Base-by-base conservation (phyloP, 176 grass and related monocot species). In the Oryza rufipogon region DNA sequence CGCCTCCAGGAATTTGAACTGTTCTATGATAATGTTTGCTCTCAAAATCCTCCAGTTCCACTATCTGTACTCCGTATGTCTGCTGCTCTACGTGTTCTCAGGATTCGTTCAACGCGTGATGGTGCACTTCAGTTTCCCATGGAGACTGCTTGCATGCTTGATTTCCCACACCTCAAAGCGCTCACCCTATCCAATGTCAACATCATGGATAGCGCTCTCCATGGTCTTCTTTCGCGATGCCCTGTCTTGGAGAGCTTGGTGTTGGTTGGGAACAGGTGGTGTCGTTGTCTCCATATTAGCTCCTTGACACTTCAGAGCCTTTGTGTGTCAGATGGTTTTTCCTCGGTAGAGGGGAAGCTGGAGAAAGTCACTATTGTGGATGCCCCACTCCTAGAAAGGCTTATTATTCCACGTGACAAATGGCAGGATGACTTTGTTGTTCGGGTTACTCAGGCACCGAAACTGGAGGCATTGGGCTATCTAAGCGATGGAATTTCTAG, bases 351-450 rank as follows among this genome's bases (percentile, higher is more conserved):
- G 23, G 45, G 0, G 34, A 20, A 20, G 16, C 30, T 76, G 48
- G 3, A 76, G 11, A 49, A 76, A 30, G 25, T 76, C 17, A 76
- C n/a, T n/a, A 56, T 76, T 11, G 51, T 5, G 9, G 28, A 76
- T 6, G 74, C 74, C 19, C 74, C 74, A 8, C 48, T 52, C 73
- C 73, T 75, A 34, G 73, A 75, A 75, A 75, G 1, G 16, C 48
- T 28, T 28, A 28, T 75, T 15, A 75, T 56, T 46, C 73, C 28
- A 34, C 16, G 42, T 7, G 9, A 5, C 9, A 45, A 7, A 45
- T 45, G 42, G 42, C 7, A 2, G 3, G 6, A 3, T 48, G 25
- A 2, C 12, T 0, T 74, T 2, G 1, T 30, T 23, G 51, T 74
- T 14, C 4, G 11, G 11, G 46, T 74, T 16, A 48, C 51, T 8